Percentiles rank a stretch among this genome's conserved stretches.
Evolutionary conservation across 306 rosid species (phyloP).

Genomic region (Ammopiptanthus mongolicus): DNA sequence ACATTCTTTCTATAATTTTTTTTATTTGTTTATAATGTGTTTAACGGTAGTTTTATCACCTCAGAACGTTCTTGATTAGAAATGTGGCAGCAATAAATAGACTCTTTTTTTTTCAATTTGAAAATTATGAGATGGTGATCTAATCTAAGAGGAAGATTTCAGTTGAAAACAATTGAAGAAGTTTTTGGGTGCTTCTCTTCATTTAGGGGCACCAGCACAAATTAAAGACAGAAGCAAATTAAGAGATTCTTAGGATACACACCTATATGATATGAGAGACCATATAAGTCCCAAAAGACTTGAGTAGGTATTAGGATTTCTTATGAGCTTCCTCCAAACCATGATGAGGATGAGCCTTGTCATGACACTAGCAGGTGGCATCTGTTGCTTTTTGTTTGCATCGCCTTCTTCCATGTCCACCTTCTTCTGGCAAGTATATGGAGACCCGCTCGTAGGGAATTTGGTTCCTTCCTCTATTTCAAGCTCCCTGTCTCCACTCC

Average conservation of each 20-base stretch:
- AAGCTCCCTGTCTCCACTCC: conserved; percentile 28
- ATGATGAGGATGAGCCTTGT: conserved; percentile 80
- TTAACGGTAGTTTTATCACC: too few species aligned
- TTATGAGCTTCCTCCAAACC: conserved; percentile 93
- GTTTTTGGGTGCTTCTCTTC: too few species aligned
- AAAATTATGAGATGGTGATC: too few species aligned
- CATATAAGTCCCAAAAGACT: conserved; percentile 70
- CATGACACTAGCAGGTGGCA: conserved; percentile 91
- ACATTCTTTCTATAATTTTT: too few species aligned
- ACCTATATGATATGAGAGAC: conserved; percentile 83
- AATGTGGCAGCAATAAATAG: too few species aligned
- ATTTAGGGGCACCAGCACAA: too few species aligned
- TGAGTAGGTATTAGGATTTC: conserved; percentile 88
- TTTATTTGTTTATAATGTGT: too few species aligned
- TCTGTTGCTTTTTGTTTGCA: conserved; percentile 49
- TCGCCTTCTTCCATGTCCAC: conserved; percentile 47
- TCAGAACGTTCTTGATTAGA: too few species aligned
- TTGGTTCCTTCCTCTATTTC: conserved; percentile 52
- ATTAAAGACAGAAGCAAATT: too few species aligned
- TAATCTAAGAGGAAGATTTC: too few species aligned
- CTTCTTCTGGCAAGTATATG: conserved; percentile 53
- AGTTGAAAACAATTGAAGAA: too few species aligned
- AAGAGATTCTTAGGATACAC: neutral
- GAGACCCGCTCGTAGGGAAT: conserved; percentile 45
- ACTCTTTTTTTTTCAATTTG: too few species aligned